Conservation (phyloP, 1,139 yeast genomes). For the Hyphopichia khmerensis region DNA sequence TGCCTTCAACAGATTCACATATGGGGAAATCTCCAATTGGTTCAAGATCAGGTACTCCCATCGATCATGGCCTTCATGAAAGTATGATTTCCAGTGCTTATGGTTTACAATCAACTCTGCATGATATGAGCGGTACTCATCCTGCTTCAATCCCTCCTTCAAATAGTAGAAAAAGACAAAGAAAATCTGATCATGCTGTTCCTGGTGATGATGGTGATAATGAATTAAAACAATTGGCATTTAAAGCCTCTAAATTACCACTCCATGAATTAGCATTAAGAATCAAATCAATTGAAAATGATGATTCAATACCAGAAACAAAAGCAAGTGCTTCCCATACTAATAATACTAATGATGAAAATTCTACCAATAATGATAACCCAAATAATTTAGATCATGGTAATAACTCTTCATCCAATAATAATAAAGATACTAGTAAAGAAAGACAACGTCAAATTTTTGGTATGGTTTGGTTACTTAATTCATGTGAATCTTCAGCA, state of each 20-base stretch:
- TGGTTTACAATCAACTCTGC: not conserved
- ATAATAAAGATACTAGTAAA: slow-evolving; percentile 25
- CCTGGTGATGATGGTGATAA: slow-evolving; percentile 39
- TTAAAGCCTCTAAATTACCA: slow-evolving; percentile 40
- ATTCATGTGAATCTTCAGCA: slow-evolving; percentile 62
- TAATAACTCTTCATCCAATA: slow-evolving; percentile 1
- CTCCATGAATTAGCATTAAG: slow-evolving; percentile 51
- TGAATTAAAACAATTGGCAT: slow-evolving; percentile 52
- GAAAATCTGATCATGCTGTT: slow-evolving; percentile 34
- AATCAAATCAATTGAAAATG: slow-evolving; percentile 48
- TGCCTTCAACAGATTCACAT: slow-evolving; percentile 1
- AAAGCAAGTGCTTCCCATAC: slow-evolving; percentile 3
- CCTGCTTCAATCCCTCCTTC: slow-evolving; percentile 7
- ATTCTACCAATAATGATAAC: slow-evolving; percentile 6
- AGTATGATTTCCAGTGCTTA: not conserved
- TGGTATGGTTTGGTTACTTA: slow-evolving; percentile 78
- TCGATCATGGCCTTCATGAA: slow-evolving; percentile 2
- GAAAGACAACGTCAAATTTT: slow-evolving; percentile 75
- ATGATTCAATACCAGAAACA: slow-evolving; percentile 14
- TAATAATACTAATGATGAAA: not conserved
- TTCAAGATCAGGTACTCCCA: slow-evolving; percentile 4
- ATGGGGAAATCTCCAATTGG: not conserved
- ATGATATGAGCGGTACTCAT: not conserved
- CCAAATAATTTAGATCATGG: slow-evolving; percentile 5
- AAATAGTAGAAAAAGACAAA: slow-evolving; percentile 25